Evolutionary conservation across 1,284 basidiomycete genomes (phyloP), one percentile per base, ranked within the genome.

Genomic region (Vanrija humicola): DNA sequence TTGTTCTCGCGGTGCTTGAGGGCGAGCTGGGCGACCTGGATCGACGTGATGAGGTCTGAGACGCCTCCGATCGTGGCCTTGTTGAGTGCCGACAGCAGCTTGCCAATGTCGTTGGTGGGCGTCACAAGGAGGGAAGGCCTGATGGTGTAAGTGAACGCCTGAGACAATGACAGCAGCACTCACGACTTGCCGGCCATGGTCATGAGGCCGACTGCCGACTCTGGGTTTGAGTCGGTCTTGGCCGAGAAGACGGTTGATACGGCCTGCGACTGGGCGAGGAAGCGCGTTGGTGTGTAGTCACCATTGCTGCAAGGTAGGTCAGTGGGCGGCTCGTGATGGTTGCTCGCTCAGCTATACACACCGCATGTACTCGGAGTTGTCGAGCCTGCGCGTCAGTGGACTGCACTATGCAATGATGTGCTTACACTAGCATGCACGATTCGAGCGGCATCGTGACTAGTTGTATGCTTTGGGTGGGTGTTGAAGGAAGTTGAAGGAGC

Each of bases 1-100:
- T 98, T 98, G 82, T 98, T 97, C 78, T 95, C 91, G 57, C 96
- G 82, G 74, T 99, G 95, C 77, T 98, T 99, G 58, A 99, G 82
- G 0, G 96, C 94, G 46, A 98, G 86, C 71, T 94, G 92, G 0
- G 95, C 94, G 46, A 98, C 86, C 62, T 90, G 88, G 68, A 98
- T 87, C 9, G 90, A 87, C 3, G 93, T 98, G 7, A 86, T 83
- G 51, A 98, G 84, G 75, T 94, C 90, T 64, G 87, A 84, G 55
- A 81, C 78, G 26, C 94, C 93, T 43, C 86, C 85, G 60, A 97
- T 84, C 70, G 83, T 85, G 46, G 80, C 77, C 44, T 84, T 81
- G 78, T 93, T 89, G 50, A 94, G 77, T 7, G 86, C 92, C 48
- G 84, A 81, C 45, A 95, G 81, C 65, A 98, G 86, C 72, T 96